phyloP scores from a whole-genome alignment of 108 stramenopile genomes.

The Stephanodiscus triporus region DNA sequence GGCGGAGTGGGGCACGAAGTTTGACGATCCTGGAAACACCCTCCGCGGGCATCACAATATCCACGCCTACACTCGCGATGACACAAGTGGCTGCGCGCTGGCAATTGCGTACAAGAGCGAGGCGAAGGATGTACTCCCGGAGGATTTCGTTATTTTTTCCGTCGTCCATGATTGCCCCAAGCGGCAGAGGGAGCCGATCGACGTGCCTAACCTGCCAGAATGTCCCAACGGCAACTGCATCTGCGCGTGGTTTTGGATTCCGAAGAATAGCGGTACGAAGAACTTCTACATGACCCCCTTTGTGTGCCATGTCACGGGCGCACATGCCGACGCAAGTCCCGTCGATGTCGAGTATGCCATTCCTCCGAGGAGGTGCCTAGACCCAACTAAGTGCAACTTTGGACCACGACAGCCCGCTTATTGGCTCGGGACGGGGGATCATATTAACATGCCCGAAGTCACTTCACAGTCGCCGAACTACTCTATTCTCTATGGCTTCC shows the following conservation, averaged over 20 bases:
- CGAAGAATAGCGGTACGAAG: constrained; percentile 5
- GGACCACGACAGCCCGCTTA: not conserved
- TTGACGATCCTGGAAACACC: not conserved
- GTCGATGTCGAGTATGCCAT: constrained; percentile 6
- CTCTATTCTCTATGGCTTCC: constrained; percentile 3
- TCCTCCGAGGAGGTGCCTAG: constrained; percentile 1
- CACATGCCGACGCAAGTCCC: not conserved
- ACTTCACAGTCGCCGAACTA: not conserved
- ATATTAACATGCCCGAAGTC: constrained; percentile 4
- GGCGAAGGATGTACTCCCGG: not conserved
- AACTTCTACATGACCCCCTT: constrained; percentile 9
- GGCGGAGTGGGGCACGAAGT: not conserved
- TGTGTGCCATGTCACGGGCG: not conserved
- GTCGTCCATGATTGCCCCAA: constrained; percentile 7
- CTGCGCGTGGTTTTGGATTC: constrained; percentile 8
- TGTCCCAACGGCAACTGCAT: constrained; percentile 7
- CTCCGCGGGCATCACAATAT: not conserved
- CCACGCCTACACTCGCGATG: constrained; percentile 3
- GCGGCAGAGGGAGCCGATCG: constrained; percentile 4
- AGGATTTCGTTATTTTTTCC: not conserved
- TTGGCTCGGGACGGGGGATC: constrained; percentile 8
- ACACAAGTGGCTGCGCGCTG: not conserved
- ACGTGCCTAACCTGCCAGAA: not conserved
- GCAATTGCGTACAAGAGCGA: constrained; percentile 1
- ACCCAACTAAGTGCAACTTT: not conserved